phyloP scores from a whole-genome alignment of 768 basidiomycete species.

The Agaricus blazei region DNA sequence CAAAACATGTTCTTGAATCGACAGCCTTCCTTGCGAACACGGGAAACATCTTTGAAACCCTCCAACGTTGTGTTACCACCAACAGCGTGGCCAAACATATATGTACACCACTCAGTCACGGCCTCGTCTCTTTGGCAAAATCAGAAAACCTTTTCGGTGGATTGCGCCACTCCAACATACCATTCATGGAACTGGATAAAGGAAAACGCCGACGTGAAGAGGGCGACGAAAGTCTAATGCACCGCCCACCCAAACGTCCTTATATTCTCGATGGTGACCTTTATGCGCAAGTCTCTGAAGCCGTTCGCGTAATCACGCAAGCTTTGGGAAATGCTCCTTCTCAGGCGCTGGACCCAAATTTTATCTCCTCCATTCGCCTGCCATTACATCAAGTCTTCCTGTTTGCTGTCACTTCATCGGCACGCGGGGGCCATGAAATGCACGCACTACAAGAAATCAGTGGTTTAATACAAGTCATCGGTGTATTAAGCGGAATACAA shows the following conservation, averaged over 20 bases:
- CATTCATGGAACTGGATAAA: slow-evolving; percentile 57
- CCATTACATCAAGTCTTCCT: slow-evolving; percentile 75
- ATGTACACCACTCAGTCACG: slow-evolving; percentile 53
- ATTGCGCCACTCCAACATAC: slow-evolving; percentile 57
- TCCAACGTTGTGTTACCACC: slow-evolving; percentile 43
- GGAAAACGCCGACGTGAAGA: slow-evolving; percentile 76
- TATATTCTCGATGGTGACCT: slow-evolving; percentile 42
- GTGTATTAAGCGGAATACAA: slow-evolving; percentile 73
- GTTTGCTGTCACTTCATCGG: slow-evolving; percentile 69
- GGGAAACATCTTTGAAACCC: slow-evolving; percentile 50
- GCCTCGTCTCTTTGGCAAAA: slow-evolving; percentile 60
- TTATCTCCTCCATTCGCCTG: slow-evolving; percentile 67
- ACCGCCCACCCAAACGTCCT: slow-evolving; percentile 37
- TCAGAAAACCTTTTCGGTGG: slow-evolving; percentile 63
- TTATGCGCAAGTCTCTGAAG: slow-evolving; percentile 52
- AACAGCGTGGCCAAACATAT: slow-evolving; percentile 47
- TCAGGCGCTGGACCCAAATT: slow-evolving; percentile 45
- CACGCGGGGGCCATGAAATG: slow-evolving; percentile 46
- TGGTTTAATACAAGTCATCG: slow-evolving; percentile 79
- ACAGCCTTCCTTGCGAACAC: slow-evolving; percentile 42
- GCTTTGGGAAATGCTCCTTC: slow-evolving; percentile 38
- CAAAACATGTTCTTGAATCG: slow-evolving; percentile 47
- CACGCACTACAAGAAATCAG: slow-evolving; percentile 68
- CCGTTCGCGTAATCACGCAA: slow-evolving; percentile 51
- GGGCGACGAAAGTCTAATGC: slow-evolving; percentile 31